Evolutionary conservation across 305 asterid species (phyloP).

Genomic region (Fraxinus sp.): DNA sequence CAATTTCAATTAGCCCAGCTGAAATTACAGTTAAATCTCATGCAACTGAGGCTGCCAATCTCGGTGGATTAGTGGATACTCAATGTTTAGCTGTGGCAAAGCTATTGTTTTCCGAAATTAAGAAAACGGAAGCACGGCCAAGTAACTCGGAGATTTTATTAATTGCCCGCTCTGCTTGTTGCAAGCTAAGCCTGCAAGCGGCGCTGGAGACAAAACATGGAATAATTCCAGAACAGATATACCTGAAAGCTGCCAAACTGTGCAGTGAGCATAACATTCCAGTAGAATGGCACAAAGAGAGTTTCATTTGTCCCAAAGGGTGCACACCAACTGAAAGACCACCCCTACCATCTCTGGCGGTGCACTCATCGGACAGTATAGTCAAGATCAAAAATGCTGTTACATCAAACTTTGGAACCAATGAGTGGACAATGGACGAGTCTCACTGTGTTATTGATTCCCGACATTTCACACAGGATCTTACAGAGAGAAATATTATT

Average conservation of each 20-base stretch:
- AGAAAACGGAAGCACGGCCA: conserved; percentile 72
- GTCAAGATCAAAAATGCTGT: conserved; percentile 36
- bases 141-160: conserved; percentile 71
- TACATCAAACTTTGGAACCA: conserved; percentile 34
- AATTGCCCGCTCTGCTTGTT: conserved; percentile 75
- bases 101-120: conserved; percentile 68
- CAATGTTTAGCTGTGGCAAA: conserved; percentile 89
- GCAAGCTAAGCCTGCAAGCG: conserved; percentile 68
- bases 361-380: conserved; percentile 39
- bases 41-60: conserved; percentile 50
- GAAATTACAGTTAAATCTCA: conserved; percentile 46
- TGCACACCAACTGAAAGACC: conserved; percentile 43
- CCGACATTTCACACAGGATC: conserved; percentile 72
- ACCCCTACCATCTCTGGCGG: conserved; percentile 43
- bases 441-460: conserved; percentile 86
- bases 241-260: conserved; percentile 86
- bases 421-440: conserved; percentile 91
- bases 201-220: conserved; percentile 72
- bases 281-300: conserved; percentile 85
- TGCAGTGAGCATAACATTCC: conserved; percentile 85
- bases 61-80: conserved; percentile 72
- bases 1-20: conserved; percentile 42
- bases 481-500: conserved; percentile 70
- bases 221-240: conserved; percentile 64
- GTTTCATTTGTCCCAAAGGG: conserved; percentile 76